Conservation (phyloP, 2,329 filamentous ascomycete genomes). For the Ciborinia camelliae region DNA sequence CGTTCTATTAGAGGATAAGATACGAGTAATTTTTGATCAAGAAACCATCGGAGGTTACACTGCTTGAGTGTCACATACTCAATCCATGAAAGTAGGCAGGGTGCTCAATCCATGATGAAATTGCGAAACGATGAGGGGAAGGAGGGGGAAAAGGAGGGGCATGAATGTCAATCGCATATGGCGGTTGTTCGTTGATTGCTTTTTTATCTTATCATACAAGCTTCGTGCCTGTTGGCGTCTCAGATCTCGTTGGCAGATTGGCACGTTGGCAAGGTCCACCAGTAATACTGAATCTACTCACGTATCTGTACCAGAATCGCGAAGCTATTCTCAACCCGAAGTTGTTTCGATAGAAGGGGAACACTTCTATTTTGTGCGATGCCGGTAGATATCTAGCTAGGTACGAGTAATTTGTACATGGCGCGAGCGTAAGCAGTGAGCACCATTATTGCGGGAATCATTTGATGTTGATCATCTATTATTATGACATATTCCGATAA, state of each 20-base stretch:
- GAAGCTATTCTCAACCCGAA: background rate
- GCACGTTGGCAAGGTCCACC: constrained; percentile 4
- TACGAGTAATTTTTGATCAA: constrained; percentile 3
- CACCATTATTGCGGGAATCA: background rate
- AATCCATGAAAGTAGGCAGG: background rate
- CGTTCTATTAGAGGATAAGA: constrained; percentile 12
- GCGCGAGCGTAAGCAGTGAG: constrained; percentile 11
- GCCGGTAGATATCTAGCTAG: constrained; percentile 3
- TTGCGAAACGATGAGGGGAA: constrained; percentile 15
- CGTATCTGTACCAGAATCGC: background rate
- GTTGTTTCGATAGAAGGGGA: background rate
- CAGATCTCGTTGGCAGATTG: constrained; percentile 14
- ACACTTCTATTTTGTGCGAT: background rate
- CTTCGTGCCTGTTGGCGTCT: constrained; percentile 11
- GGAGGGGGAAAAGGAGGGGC: constrained; percentile 12
- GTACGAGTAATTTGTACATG: background rate
- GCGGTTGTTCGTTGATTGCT: constrained; percentile 5
- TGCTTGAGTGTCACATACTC: background rate
- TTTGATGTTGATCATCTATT: constrained; percentile 1
- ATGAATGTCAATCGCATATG: constrained; percentile 15
- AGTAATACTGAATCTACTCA: background rate
- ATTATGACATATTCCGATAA: constrained; percentile 7
- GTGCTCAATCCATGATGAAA: constrained; percentile 8
- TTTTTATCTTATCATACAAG: constrained; percentile 6
- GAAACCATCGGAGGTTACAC: constrained; percentile 8